A percentile compares a stretch with the other conserved stretches of the same genome.
Evolutionary conservation across 2,329 filamentous ascomycete genomes (phyloP).

Genomic region (Bipolaris victoriae): DNA sequence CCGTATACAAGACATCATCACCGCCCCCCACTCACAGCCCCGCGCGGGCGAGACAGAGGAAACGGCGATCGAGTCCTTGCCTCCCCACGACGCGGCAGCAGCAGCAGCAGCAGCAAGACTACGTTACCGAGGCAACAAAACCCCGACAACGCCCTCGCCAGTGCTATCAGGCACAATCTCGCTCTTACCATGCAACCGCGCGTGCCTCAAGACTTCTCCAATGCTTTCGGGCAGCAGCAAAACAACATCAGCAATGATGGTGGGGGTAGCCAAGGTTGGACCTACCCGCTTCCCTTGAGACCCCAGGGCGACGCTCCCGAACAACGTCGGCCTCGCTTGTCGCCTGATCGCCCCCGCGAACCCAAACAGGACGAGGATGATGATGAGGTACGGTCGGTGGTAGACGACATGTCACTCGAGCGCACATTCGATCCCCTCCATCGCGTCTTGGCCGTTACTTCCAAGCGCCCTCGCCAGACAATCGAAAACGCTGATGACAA

Average conservation of each 20-base stretch:
- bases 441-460: conserved; percentile 5
- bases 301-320: background rate
- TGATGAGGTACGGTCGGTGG: background rate
- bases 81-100: conserved; percentile 10
- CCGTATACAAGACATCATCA: background rate
- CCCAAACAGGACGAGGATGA: background rate
- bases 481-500: conserved; percentile 21
- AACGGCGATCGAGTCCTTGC: conserved; percentile 9
- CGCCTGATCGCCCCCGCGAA: background rate
- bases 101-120: background rate
- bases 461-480: conserved; percentile 31
- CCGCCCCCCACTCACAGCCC: background rate
- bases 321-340: background rate
- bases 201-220: conserved; percentile 7
- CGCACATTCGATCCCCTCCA: background rate
- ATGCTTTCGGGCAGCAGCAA: conserved; percentile 1
- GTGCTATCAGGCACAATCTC: conserved; percentile 13
- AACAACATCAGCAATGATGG: too few species aligned
- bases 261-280: background rate
- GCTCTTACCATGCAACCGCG: conserved; percentile 19
- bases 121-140: conserved; percentile 5
- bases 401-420: background rate
- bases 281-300: background rate
- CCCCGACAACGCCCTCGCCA: background rate
- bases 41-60: background rate